Percentiles rank a stretch among this genome's conserved stretches.
Conservation (phyloP, 75 land plant species). For the Chamaecyparis obtusa region DNA sequence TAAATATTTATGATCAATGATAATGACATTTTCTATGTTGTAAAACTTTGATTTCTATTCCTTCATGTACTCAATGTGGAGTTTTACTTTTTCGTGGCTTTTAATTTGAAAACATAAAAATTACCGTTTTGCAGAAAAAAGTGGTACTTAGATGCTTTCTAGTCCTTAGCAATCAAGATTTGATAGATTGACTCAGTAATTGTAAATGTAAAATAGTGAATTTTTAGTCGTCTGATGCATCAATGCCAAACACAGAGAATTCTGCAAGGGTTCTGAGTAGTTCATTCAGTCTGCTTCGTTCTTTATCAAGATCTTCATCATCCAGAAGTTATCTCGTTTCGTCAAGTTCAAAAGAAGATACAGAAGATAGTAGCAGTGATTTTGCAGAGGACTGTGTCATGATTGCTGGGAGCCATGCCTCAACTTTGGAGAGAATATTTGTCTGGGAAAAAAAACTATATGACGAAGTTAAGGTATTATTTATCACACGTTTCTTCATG, state of each 20-base stretch:
- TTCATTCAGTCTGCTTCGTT: constrained; percentile 54
- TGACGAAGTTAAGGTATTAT: constrained; percentile 73
- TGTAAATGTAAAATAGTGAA: background rate
- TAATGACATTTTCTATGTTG: background rate
- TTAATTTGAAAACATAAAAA: background rate
- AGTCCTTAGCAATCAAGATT: background rate
- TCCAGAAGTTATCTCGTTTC: constrained; percentile 40
- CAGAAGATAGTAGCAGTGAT: constrained; percentile 47
- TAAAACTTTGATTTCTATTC: background rate
- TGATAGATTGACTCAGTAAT: background rate
- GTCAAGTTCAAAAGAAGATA: constrained; percentile 42
- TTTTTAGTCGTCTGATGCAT: background rate
- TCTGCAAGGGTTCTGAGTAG: constrained; percentile 56
- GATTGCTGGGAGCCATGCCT: constrained; percentile 62
- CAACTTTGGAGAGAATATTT: constrained; percentile 65
- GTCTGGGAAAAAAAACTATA: constrained; percentile 89
- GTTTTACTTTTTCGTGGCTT: background rate
- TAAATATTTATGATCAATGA: background rate
- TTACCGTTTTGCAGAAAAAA: background rate
- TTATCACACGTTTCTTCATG: background rate
- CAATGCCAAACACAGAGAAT: constrained; percentile 7
- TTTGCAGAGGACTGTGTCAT: constrained; percentile 51
- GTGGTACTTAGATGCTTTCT: background rate
- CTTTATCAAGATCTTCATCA: constrained; percentile 61
- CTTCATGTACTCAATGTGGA: background rate